Evolutionary conservation across 2,329 filamentous ascomycete species (phyloP).

Genomic region (Capronia coronata): DNA sequence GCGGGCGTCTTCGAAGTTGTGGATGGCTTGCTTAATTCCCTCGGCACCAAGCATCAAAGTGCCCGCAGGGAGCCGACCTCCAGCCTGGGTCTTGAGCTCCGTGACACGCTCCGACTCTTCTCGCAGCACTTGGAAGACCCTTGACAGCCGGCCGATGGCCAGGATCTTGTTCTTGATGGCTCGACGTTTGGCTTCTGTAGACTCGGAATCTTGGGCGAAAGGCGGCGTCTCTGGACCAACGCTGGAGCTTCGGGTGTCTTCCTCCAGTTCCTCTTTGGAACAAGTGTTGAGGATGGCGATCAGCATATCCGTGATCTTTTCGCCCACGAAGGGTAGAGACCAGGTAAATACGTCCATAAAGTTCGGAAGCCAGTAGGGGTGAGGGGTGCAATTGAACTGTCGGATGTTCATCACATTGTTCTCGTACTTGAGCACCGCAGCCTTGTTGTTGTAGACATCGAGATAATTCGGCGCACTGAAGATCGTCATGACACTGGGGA

Average conservation of each 20-base stretch:
- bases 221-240: constrained; percentile 70
- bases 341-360: constrained; percentile 99
- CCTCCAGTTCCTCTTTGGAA: constrained; percentile 96
- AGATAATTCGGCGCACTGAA: constrained; percentile 99
- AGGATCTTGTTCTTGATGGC: constrained; percentile 99
- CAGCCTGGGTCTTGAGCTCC: constrained; percentile 93
- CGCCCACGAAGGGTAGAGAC: constrained; percentile 96
- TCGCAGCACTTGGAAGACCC: constrained; percentile 95
- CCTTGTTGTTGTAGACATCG: constrained; percentile 99
- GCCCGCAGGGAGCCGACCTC: constrained; percentile 83
- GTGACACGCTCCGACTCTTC: constrained; percentile 96
- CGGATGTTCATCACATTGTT: constrained; percentile 99
- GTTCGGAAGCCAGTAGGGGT: constrained; percentile 98
- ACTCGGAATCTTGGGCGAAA: constrained; percentile 65
- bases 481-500: constrained; percentile 99
- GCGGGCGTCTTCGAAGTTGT: constrained; percentile 88
- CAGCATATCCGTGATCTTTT: constrained; percentile 99
- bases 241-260: constrained; percentile 69
- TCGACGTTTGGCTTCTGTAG: constrained; percentile 85
- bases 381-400: constrained; percentile 98
- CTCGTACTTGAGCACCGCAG: constrained; percentile 96
- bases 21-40: constrained; percentile 97
- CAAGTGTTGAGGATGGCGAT: constrained; percentile 97
- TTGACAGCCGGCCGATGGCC: constrained; percentile 89
- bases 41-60: constrained; percentile 97